Evolutionary conservation across 1,284 basidiomycete species (phyloP).

Genomic region (Irpex lacteus): DNA sequence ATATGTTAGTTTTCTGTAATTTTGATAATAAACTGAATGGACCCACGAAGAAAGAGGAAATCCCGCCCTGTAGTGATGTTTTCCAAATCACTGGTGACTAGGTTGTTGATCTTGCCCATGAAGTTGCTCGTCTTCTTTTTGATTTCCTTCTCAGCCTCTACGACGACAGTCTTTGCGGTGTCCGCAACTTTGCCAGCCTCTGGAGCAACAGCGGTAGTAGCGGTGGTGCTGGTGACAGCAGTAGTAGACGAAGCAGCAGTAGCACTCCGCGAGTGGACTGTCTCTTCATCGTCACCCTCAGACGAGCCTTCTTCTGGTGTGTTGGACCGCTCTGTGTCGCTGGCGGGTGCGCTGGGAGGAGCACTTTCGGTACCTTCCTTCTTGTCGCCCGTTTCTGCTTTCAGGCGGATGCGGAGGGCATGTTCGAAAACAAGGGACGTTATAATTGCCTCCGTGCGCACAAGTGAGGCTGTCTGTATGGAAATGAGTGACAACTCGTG

Average conservation of each 20-base stretch:
- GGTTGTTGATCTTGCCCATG: conserved; percentile 45
- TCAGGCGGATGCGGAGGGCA: conserved; percentile 63
- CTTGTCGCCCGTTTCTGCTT: conserved; percentile 35
- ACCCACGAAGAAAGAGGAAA: conserved; percentile 20
- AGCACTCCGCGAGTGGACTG: conserved; percentile 10
- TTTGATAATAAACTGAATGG: no score
- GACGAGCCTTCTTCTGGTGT: conserved; percentile 16
- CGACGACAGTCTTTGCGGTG: conserved; percentile 1
- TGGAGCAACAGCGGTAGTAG: conserved; percentile 11
- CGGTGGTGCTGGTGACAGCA: conserved; percentile 1
- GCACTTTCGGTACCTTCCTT: conserved; percentile 9
- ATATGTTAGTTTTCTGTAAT: no score
- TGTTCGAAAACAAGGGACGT: conserved; percentile 73
- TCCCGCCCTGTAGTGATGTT: conserved; percentile 30
- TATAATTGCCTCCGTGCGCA: conserved; percentile 57
- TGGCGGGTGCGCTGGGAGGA: conserved; percentile 9
- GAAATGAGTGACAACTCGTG: not conserved
- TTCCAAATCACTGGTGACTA: conserved; percentile 29
- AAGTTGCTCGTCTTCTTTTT: conserved; percentile 32
- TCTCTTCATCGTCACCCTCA: conserved; percentile 9
- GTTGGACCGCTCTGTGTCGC: conserved; percentile 2
- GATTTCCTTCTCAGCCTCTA: conserved; percentile 1
- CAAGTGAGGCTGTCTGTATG: conserved; percentile 40
- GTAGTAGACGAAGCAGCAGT: conserved; percentile 6
- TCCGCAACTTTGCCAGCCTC: not conserved